Evolutionary conservation across 768 basidiomycete species (phyloP).

Genomic region (Leccinum pellstonianum): DNA sequence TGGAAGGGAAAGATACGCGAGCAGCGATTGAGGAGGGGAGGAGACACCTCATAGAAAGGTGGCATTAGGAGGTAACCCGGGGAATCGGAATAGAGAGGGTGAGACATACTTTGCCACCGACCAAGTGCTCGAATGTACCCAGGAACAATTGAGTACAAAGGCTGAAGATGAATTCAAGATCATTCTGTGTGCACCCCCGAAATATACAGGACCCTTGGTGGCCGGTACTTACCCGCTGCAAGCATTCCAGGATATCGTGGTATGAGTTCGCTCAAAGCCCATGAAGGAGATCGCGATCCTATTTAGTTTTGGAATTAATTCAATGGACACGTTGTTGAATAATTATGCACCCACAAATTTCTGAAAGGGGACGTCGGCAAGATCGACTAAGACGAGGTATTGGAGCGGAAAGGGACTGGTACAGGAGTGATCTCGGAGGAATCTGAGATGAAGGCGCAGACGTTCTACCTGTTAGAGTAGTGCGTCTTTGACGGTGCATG

Average conservation of each 20-base stretch:
- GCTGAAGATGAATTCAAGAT: slow-evolving; percentile 38
- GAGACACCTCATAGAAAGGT: slow-evolving; percentile 45
- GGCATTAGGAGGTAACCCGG: slow-evolving; percentile 5
- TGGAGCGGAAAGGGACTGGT: slow-evolving; percentile 50
- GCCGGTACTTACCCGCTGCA: slow-evolving; percentile 52
- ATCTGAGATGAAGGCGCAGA: slow-evolving; percentile 55
- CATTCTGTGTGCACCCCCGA: slow-evolving; percentile 1
- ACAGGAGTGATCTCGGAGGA: slow-evolving; percentile 38
- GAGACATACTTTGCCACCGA: slow-evolving; percentile 56
- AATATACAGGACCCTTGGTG: not conserved
- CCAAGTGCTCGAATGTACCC: slow-evolving; percentile 72
- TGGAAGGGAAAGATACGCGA: slow-evolving; percentile 65
- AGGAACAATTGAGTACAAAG: slow-evolving; percentile 72
- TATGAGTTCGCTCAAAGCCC: slow-evolving; percentile 63
- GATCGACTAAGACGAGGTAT: slow-evolving; percentile 66
- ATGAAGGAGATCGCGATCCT: slow-evolving; percentile 66
- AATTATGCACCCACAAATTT: slow-evolving; percentile 46
- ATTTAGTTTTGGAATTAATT: slow-evolving; percentile 7
- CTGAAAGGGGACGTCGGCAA: slow-evolving; percentile 54
- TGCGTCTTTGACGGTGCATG: slow-evolving; percentile 40
- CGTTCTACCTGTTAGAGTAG: slow-evolving; percentile 54
- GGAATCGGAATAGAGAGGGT: slow-evolving; percentile 9
- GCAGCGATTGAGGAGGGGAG: slow-evolving; percentile 59
- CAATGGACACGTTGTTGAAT: slow-evolving; percentile 7
- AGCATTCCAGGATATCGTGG: slow-evolving; percentile 77